Percentiles rank a stretch among this genome's conserved stretches.
Evolutionary conservation across 1,284 basidiomycete genomes (phyloP).

Genomic region (Caloboletus inedulis): DNA sequence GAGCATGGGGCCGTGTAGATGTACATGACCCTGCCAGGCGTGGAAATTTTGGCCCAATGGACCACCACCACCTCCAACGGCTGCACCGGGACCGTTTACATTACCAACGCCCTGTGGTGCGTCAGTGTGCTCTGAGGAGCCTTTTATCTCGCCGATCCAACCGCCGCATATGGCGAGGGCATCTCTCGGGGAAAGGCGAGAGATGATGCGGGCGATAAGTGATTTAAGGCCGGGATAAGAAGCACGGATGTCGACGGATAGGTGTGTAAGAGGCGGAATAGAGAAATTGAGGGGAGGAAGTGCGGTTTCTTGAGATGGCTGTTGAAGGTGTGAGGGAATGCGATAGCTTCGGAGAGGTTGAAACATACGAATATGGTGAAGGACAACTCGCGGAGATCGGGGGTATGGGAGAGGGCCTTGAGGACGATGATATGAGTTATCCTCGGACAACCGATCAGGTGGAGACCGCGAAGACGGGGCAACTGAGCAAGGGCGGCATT

Average conservation of each 20-base stretch:
- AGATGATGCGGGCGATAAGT: constrained; percentile 19
- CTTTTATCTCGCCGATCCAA: constrained; percentile 29
- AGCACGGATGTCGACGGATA: constrained; percentile 50
- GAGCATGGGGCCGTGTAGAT: constrained; percentile 3
- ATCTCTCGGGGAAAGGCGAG: constrained; percentile 17
- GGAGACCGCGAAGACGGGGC: constrained; percentile 51
- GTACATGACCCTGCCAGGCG: constrained; percentile 10
- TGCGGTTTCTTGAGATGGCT: constrained; percentile 29
- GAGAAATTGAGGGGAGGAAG: constrained; percentile 37
- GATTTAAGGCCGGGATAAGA: constrained; percentile 19
- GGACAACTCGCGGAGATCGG: constrained; percentile 55
- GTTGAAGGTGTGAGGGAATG: constrained; percentile 28
- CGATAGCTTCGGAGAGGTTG: neutral
- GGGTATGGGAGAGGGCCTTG: constrained; percentile 44
- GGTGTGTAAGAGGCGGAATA: constrained; percentile 42
- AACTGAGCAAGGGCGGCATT: constrained; percentile 46
- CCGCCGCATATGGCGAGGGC: constrained; percentile 29
- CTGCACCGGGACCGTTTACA: neutral
- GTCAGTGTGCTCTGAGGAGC: constrained; percentile 6
- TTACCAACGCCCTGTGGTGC: neutral
- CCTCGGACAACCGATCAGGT: constrained; percentile 57
- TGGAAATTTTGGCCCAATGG: constrained; percentile 8
- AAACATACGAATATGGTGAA: constrained; percentile 52
- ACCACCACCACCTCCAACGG: neutral
- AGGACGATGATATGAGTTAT: constrained; percentile 51